Conservation (phyloP, 768 basidiomycete genomes). For the Exsudoporus frostii region DNA sequence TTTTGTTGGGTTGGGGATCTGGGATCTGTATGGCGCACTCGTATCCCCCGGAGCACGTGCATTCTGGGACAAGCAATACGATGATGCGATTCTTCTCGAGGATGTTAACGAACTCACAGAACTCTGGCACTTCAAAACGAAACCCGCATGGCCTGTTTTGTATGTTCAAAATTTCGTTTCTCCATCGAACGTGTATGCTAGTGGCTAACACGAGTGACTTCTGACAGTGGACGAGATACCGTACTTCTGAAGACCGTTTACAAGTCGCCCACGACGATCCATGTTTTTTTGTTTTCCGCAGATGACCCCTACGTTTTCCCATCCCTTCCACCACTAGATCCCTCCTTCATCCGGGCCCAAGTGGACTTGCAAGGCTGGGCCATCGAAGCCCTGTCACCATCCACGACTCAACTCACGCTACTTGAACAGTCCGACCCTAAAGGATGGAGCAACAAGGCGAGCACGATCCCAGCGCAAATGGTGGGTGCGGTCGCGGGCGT, state of each 20-base stretch:
- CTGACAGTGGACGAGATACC: slow-evolving; percentile 78
- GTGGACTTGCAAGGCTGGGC: slow-evolving; percentile 99
- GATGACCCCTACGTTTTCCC: slow-evolving; percentile 89
- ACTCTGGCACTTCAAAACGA: slow-evolving; percentile 90
- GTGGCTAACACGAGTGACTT: slow-evolving; percentile 1
- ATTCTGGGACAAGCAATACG: slow-evolving; percentile 88
- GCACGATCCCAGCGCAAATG: slow-evolving; percentile 93
- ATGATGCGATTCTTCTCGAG: slow-evolving; percentile 81
- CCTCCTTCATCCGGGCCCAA: slow-evolving; percentile 85
- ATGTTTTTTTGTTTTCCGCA: slow-evolving; percentile 92
- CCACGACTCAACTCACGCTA: slow-evolving; percentile 87
- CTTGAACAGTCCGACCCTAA: slow-evolving; percentile 97
- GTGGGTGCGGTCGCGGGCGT: slow-evolving; percentile 84
- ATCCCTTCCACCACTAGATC: slow-evolving; percentile 59
- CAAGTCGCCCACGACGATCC: slow-evolving; percentile 92
- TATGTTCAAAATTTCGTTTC: slow-evolving; percentile 41
- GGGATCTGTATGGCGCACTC: slow-evolving; percentile 90
- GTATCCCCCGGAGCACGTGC: slow-evolving; percentile 79
- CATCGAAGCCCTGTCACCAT: slow-evolving; percentile 92
- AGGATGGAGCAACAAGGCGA: slow-evolving; percentile 90
- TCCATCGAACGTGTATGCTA: not conserved
- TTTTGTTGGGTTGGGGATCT: slow-evolving; percentile 91
- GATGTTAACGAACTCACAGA: slow-evolving; percentile 90
- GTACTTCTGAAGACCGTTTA: slow-evolving; percentile 94
- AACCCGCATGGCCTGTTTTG: slow-evolving; percentile 92